These are phyloP conservation scores for Corymbia calophylla DNA, from an alignment of 441 rosid species.

Conservation along the genomic window DNA sequence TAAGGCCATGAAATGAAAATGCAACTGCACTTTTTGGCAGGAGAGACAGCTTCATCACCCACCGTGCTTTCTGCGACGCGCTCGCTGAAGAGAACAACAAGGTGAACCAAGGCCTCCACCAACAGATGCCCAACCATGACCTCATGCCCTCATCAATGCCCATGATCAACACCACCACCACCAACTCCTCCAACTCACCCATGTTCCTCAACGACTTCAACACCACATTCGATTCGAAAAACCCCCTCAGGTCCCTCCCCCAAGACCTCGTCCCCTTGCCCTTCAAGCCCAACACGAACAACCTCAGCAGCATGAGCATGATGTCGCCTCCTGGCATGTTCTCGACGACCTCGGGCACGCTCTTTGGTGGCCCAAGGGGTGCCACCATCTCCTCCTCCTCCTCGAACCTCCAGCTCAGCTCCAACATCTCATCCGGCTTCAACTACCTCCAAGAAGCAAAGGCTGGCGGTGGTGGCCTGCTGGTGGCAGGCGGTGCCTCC, in stretches of 20 bases:
- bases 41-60: conserved; percentile 57
- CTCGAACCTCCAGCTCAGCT: conserved; percentile 53
- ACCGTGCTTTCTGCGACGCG: conserved; percentile 62
- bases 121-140: conserved; percentile 27
- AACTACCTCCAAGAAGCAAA: conserved; percentile 37
- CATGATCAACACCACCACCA: neutral
- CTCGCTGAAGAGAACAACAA: conserved; percentile 54
- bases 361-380: conserved; percentile 36
- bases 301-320: conserved; percentile 21
- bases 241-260: conserved; percentile 41
- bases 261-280: conserved; percentile 50
- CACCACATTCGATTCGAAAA: conserved; percentile 28
- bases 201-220: conserved; percentile 33
- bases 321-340: conserved; percentile 30
- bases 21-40: conserved; percentile 1
- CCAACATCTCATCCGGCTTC: conserved; percentile 39
- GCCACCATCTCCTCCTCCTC: conserved; percentile 25
- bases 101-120: conserved; percentile 48
- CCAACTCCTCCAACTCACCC: conserved; percentile 4
- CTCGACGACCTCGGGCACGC: conserved; percentile 42
- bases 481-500: neutral
- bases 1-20: neutral
- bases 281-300: conserved; percentile 46
- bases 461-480: conserved; percentile 1
- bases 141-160: conserved; percentile 25